A percentile compares a stretch with the other conserved stretches of the same genome.
Evolutionary conservation across 75 land plant species (phyloP).

Genomic region (Selaginella tamariscina): DNA sequence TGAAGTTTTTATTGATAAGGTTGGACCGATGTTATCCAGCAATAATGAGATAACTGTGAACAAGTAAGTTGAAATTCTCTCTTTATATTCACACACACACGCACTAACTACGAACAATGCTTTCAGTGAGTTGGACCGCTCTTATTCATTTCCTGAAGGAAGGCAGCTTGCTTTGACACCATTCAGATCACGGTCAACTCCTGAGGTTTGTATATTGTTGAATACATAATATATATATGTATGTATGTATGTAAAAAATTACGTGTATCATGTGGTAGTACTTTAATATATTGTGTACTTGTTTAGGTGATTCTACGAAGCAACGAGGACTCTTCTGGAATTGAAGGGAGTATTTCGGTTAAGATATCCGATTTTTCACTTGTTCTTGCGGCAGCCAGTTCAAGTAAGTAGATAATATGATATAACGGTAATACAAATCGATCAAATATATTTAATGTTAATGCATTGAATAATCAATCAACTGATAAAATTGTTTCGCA

Average conservation of each 20-base stretch:
- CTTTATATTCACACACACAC: too few relatives aligned
- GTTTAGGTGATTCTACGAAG: not conserved
- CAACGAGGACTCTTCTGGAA: not conserved
- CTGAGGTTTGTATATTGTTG: too few relatives aligned
- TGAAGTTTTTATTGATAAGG: not conserved
- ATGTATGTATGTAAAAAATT: too few relatives aligned
- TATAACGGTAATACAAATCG: not conserved
- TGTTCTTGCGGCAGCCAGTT: not conserved
- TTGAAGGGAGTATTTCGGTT: not conserved
- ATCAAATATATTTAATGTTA: too few relatives aligned
- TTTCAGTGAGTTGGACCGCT: not conserved
- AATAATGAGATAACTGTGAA: not conserved
- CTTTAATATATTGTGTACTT: too few relatives aligned
- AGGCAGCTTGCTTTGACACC: not conserved
- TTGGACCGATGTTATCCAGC: not conserved
- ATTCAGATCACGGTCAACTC: not conserved
- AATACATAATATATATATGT: too few relatives aligned
- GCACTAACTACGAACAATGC: too few relatives aligned
- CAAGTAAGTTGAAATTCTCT: too few relatives aligned
- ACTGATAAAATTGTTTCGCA: not conserved
- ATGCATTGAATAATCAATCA: too few relatives aligned
- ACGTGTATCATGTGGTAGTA: too few relatives aligned
- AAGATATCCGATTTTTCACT: not conserved
- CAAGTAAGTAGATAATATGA: not conserved
- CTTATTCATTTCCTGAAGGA: conserved; percentile 1